These are phyloP conservation scores for Cenococcum geophilum DNA, from an alignment of 495 filamentous ascomycete genomes.

Conservation along the genomic window DNA sequence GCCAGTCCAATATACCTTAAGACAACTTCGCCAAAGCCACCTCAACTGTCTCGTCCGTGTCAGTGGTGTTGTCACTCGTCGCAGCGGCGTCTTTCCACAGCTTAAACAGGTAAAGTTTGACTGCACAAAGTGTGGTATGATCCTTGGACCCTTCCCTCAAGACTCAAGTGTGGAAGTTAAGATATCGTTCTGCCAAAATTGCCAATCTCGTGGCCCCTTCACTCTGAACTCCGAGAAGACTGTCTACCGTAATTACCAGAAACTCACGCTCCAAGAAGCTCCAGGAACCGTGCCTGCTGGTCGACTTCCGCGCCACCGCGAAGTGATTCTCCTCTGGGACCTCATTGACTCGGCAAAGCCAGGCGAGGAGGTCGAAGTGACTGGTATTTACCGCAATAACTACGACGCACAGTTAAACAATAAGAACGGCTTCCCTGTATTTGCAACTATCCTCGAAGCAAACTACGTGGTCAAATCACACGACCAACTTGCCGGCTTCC, in stretches of 20 bases:
- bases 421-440: conserved; percentile 98
- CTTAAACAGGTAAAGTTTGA: conserved; percentile 97
- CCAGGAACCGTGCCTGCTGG: conserved; percentile 96
- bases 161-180: conserved; percentile 94
- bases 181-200: conserved; percentile 94
- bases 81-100: conserved; percentile 97
- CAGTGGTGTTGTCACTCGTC: conserved; percentile 88
- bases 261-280: conserved; percentile 93
- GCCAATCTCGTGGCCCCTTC: conserved; percentile 93
- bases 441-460: conserved; percentile 94
- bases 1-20: conserved; percentile 91
- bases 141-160: conserved; percentile 93
- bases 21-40: conserved; percentile 91
- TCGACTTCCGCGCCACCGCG: conserved; percentile 87
- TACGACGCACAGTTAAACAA: conserved; percentile 97
- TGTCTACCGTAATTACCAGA: conserved; percentile 99
- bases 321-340: conserved; percentile 95
- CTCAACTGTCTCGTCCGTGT: conserved; percentile 96
- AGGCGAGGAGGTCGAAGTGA: conserved; percentile 95
- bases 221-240: conserved; percentile 96
- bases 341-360: conserved; percentile 95
- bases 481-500: conserved; percentile 96
- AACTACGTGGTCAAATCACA: conserved; percentile 96
- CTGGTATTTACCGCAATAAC: conserved; percentile 96
- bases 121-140: conserved; percentile 87